phyloP scores from a whole-genome alignment of 2,329 filamentous ascomycete genomes.

The Xylariales sp. region DNA sequence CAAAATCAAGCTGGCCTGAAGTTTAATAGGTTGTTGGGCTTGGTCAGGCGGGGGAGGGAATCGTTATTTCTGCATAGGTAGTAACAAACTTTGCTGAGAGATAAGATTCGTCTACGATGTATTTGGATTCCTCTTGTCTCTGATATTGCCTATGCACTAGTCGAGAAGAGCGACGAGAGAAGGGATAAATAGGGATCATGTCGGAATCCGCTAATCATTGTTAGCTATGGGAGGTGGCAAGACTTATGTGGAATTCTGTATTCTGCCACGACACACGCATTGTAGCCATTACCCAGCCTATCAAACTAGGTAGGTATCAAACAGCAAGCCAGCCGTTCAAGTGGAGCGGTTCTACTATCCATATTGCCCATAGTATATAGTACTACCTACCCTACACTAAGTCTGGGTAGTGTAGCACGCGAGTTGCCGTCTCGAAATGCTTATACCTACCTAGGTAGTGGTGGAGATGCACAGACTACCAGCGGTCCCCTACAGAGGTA shows the following conservation, averaged over 20 bases:
- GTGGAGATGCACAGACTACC: slow-evolving; percentile 1
- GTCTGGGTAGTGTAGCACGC: slow-evolving; percentile 11
- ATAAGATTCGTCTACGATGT: not conserved
- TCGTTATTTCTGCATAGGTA: not conserved
- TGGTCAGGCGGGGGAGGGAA: not conserved
- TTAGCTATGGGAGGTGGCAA: not conserved
- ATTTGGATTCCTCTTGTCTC: not conserved
- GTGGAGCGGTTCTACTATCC: slow-evolving; percentile 10
- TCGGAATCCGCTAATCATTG: slow-evolving; percentile 1
- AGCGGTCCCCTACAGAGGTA: not conserved
- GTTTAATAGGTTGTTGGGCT: not conserved
- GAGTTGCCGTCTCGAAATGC: slow-evolving; percentile 22
- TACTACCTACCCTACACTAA: slow-evolving; percentile 2
- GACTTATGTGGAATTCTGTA: not conserved
- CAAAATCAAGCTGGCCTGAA: not conserved
- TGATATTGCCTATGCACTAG: not conserved
- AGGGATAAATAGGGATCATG: slow-evolving; percentile 4
- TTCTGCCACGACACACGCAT: slow-evolving; percentile 10
- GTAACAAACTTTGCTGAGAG: not conserved
- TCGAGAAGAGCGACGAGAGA: slow-evolving; percentile 1
- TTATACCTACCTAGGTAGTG: not conserved
- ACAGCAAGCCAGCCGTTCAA: slow-evolving; percentile 14
- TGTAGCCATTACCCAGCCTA: not conserved
- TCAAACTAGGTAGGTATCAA: not conserved
- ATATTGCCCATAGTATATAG: not conserved